Conservation (phyloP, 2,329 filamentous ascomycete species). For the Talaromyces amestolkiae region DNA sequence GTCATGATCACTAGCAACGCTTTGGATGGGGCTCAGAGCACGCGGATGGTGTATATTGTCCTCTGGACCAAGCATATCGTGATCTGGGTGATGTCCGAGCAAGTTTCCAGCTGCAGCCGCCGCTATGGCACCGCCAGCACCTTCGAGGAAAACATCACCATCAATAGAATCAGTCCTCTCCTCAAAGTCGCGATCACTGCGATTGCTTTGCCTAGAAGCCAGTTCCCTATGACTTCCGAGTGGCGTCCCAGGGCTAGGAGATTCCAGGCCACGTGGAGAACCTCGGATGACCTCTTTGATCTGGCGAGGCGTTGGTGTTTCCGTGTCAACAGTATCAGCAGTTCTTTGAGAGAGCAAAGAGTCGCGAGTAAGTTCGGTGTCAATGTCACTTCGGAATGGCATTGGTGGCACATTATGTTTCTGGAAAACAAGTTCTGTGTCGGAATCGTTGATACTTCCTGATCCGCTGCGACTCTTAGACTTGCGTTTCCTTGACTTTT, state of each 20-base stretch:
- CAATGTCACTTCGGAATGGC: conserved; percentile 82
- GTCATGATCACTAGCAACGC: conserved; percentile 81
- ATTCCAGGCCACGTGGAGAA: conserved; percentile 52
- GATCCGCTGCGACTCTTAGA: conserved; percentile 52
- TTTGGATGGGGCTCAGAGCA: conserved; percentile 83
- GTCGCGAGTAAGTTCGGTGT: conserved; percentile 81
- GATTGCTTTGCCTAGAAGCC: conserved; percentile 8
- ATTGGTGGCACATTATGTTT: conserved; percentile 70
- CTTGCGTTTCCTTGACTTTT: conserved; percentile 41
- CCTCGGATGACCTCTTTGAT: conserved; percentile 65
- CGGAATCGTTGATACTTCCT: conserved; percentile 55
- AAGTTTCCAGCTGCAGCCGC: conserved; percentile 40
- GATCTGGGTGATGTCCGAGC: conserved; percentile 44
- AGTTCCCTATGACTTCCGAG: conserved; percentile 46
- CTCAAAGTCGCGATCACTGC: conserved; percentile 28
- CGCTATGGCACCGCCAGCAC: conserved; percentile 40
- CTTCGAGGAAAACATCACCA: conserved; percentile 27
- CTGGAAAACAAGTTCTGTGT: conserved; percentile 54
- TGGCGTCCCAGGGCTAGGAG: conserved; percentile 57
- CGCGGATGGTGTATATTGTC: conserved; percentile 59
- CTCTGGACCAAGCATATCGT: conserved; percentile 48
- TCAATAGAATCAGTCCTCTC: conserved; percentile 33
- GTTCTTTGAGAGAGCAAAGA: conserved; percentile 83
- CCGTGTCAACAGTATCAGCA: conserved; percentile 58
- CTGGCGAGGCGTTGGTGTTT: conserved; percentile 62